Evolutionary conservation across 768 basidiomycete genomes (phyloP), one percentile per base, ranked within the genome.

Genomic region (Auriscalpium vulgare): DNA sequence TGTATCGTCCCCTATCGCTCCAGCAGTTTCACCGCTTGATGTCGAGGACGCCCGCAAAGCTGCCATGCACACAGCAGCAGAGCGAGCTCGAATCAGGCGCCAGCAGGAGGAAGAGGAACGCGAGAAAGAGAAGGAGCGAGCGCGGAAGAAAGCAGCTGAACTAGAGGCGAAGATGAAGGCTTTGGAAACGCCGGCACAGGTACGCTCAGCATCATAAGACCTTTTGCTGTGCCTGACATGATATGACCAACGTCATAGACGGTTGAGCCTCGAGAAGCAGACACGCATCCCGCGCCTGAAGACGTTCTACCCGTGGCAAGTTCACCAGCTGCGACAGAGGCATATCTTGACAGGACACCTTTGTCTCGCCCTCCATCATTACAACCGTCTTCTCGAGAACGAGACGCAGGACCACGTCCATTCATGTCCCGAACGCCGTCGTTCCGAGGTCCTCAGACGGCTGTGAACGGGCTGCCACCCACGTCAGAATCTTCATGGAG

Each of bases 101-200:
- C 85, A 89, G 63, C 79, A 87, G 51, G 92, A 94, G 62, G 93
- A 95, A 66, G 86, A 84, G 58, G 85, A 88, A 61, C 78, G 91
- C 14, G 84, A 90, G 65, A 85, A 81, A 48, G 85, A 87, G 68
- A 81, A 82, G 62, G 91, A 93, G 63, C 77, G 92, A 14, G 93
- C 92, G 13, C 77, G 81, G 58, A 80, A 73, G 70, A 95, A 94
- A 69, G 91, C 89, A 29, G 79, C 76, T 10, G 87, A 88, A 66
- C 67, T 91, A 21, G 88, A 89, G 69, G 85, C 77, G 54, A 82
- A 75, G 65, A 80, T 87, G 66, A 82, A 79, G 58, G 73, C 71
- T 48, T 68, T 59, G 14, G 50, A 56, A 66, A 46, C 8, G 43
- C 10, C n/a, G 21, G 13, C 17, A 44, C 16, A 19, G 19, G 43